These are phyloP conservation scores for Pythium folliculosum DNA, from an alignment of 352 stramenopile genomes.

Conservation along the genomic window DNA sequence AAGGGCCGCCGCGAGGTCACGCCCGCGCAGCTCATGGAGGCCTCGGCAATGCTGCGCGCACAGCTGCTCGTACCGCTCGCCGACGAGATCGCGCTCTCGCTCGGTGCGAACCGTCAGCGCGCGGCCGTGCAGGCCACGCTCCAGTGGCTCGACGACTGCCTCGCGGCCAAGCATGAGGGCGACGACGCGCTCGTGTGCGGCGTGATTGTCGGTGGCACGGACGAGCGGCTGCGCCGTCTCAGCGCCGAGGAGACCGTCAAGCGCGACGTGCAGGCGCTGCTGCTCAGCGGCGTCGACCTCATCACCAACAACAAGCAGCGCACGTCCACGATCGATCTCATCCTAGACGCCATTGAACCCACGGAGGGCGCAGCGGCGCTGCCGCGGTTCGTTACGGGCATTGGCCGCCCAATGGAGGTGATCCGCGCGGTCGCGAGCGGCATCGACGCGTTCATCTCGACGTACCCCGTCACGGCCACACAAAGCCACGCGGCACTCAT, in stretches of 20 bases:
- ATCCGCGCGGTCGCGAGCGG: constrained; percentile 50
- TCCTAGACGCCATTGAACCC: constrained; percentile 41
- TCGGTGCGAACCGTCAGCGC: constrained; percentile 68
- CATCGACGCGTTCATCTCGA: constrained; percentile 71
- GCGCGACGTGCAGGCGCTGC: constrained; percentile 61
- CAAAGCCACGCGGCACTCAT: constrained; percentile 50
- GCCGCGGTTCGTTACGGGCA: constrained; percentile 63
- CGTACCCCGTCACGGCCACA: constrained; percentile 57
- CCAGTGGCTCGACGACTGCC: constrained; percentile 71
- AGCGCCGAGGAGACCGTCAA: constrained; percentile 68
- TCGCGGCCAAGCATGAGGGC: constrained; percentile 30
- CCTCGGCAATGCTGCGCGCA: constrained; percentile 44
- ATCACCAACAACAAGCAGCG: constrained; percentile 40
- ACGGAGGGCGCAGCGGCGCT: constrained; percentile 23
- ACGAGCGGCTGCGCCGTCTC: constrained; percentile 50
- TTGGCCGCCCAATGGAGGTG: constrained; percentile 68
- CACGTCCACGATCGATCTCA: constrained; percentile 45
- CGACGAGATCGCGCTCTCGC: constrained; percentile 60
- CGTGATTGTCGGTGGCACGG: constrained; percentile 66
- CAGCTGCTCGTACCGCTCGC: constrained; percentile 67
- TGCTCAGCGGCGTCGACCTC: constrained; percentile 66
- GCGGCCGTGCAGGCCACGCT: constrained; percentile 62
- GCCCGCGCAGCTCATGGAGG: constrained; percentile 62
- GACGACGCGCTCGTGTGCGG: constrained; percentile 46
- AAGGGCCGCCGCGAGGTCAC: constrained; percentile 50